Evolutionary conservation across 495 filamentous ascomycete genomes (phyloP), one percentile per base, ranked within the genome.

Genomic region (Penicillium odoratum): DNA sequence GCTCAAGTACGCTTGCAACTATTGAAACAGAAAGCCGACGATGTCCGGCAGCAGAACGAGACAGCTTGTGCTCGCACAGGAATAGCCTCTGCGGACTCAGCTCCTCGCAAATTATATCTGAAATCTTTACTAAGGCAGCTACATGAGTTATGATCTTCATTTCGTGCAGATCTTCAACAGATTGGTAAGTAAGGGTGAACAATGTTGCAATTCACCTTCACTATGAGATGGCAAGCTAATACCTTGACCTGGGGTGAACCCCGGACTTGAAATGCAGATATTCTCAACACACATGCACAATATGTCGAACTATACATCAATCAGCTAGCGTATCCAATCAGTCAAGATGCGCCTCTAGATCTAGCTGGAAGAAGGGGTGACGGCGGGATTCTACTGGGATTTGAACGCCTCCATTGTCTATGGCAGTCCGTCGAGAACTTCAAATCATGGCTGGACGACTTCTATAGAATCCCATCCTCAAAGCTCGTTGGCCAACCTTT

Each of bases 231-330:
- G n/a, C 42, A 25, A 21, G 42, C 42, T 44, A 21, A 44, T 44
- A 9, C 6, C 8, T 34, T 34, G 3, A 34, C 33, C 33, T 8
- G 33, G 33, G 42, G 42, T 21, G n/a, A 25, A 2, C 5, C 36
- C 3, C 26, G 6, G 34, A 25, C 1, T 53, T 28, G 18, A 3
- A 7, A 8, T 53, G 26, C 44, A 71, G 68, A 64, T 16, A 70
- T 66, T 16, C 63, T 75, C 15, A 65, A 60, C 47, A 53, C 65
- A 34, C 66, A 75, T 45, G 53, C 58, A 8, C 65, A 74, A 51
- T 72, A 75, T 42, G 64, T 73, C 42, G 70, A 73, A 31, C 49
- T 77, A n/a, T 74, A 69, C 48, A 75, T 75, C 25, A 69, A 73
- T 44, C 65, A 74, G 7, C 50, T 66, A 40, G 58, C 59, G 13